These are phyloP conservation scores for Apiospora rasikravindrae DNA, from an alignment of 2,329 filamentous ascomycete genomes.

Conservation along the genomic window DNA sequence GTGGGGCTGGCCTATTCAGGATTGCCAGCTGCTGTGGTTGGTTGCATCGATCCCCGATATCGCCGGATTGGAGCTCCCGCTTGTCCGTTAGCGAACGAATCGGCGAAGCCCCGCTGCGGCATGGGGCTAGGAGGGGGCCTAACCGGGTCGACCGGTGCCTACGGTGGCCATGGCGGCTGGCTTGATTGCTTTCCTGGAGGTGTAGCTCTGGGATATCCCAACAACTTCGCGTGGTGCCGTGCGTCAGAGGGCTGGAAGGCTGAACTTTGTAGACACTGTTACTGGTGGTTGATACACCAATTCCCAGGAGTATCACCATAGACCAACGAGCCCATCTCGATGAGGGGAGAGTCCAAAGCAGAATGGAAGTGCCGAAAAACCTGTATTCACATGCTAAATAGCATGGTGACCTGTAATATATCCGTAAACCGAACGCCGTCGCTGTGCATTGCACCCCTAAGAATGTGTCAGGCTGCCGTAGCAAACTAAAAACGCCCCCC, in stretches of 20 bases:
- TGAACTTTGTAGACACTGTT: background rate
- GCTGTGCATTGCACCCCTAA: background rate
- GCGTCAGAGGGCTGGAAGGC: background rate
- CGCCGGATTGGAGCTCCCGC: constrained; percentile 11
- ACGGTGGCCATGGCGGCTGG: background rate
- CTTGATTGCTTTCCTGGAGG: background rate
- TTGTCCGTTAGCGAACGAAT: constrained; percentile 15
- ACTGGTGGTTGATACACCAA: background rate
- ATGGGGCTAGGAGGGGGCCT: background rate
- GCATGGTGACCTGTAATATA: constrained; percentile 11
- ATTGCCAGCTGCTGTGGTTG: constrained; percentile 10
- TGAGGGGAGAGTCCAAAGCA: background rate
- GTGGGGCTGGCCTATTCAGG: constrained; percentile 17
- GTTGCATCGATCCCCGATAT: constrained; percentile 11
- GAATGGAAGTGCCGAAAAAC: background rate
- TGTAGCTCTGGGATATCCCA: background rate
- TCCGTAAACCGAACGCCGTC: constrained; percentile 14
- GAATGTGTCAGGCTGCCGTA: background rate
- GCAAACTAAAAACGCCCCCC: background rate
- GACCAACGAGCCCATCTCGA: background rate
- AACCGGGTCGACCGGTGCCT: background rate
- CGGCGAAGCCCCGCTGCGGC: constrained; percentile 9
- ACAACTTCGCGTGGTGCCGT: background rate
- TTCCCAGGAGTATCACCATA: background rate
- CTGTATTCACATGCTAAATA: background rate